Conservation (phyloP, 495 filamentous ascomycete genomes). For the Collariella sp. region DNA sequence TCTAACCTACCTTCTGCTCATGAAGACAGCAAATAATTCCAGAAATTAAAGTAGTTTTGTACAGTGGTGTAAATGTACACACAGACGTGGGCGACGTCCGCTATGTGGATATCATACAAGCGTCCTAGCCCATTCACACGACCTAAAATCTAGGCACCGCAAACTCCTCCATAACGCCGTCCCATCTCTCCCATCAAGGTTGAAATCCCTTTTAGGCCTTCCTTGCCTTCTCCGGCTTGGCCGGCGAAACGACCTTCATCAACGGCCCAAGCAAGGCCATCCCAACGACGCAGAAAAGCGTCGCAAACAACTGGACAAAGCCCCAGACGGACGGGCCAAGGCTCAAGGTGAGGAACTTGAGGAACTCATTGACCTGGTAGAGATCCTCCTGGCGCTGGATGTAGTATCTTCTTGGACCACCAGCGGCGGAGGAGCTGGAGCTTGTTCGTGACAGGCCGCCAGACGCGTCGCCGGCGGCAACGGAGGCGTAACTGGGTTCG, state of each 20-base stretch:
- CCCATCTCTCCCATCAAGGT: not conserved
- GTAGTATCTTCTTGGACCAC: conserved; percentile 42
- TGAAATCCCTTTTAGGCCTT: not conserved
- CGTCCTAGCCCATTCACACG: no score
- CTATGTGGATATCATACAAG: no score
- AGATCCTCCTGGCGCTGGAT: conserved; percentile 71
- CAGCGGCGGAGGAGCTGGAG: not conserved
- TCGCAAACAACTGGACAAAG: conserved; percentile 53
- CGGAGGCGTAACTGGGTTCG: conserved; percentile 22
- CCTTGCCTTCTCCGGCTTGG: not conserved
- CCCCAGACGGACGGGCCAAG: conserved; percentile 41
- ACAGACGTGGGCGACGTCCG: no score
- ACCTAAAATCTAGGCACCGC: no score
- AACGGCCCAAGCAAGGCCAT: conserved; percentile 26
- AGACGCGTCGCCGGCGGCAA: conserved; percentile 9
- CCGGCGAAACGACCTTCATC: conserved; percentile 2
- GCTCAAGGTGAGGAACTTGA: conserved; percentile 55
- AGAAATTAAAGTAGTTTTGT: no score
- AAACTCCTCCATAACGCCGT: no score
- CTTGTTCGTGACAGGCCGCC: not conserved
- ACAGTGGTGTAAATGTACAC: no score
- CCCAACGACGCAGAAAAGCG: conserved; percentile 52
- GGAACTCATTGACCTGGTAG: conserved; percentile 71
- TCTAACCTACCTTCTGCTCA: no score
- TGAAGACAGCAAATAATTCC: no score